These are phyloP conservation scores for Sclerotinia spermophila DNA, from an alignment of 2,329 filamentous ascomycete genomes.

Conservation along the genomic window DNA sequence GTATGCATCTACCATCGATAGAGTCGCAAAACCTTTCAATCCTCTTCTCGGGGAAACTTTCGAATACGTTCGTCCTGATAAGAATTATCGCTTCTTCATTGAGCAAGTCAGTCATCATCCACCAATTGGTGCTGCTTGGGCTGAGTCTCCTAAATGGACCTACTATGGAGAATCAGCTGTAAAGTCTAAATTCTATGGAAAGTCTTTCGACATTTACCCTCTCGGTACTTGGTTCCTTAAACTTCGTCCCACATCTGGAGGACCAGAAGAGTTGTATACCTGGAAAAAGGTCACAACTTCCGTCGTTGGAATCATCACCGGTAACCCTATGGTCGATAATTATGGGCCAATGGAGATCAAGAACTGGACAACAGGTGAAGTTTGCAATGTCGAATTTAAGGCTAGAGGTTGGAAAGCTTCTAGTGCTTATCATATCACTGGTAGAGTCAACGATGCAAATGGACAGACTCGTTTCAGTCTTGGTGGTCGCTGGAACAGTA, in stretches of 20 bases:
- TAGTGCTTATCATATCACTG: constrained; percentile 82
- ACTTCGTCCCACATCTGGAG: constrained; percentile 70
- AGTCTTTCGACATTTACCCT: constrained; percentile 95
- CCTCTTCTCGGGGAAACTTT: constrained; percentile 94
- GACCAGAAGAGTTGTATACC: constrained; percentile 83
- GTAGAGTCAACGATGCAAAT: constrained; percentile 75
- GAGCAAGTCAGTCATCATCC: constrained; percentile 98
- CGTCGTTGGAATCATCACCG: constrained; percentile 97
- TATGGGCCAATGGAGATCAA: constrained; percentile 96
- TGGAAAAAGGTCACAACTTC: constrained; percentile 99
- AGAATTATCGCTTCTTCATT: constrained; percentile 96
- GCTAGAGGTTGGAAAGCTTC: constrained; percentile 92
- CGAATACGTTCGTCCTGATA: constrained; percentile 92
- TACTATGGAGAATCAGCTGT: constrained; percentile 97
- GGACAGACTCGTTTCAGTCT: constrained; percentile 86
- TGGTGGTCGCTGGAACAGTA: constrained; percentile 95
- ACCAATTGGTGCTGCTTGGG: constrained; percentile 87
- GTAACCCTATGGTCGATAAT: constrained; percentile 94
- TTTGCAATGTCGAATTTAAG: constrained; percentile 90
- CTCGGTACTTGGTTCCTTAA: constrained; percentile 95
- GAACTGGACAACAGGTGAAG: constrained; percentile 93
- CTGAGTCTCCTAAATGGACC: constrained; percentile 90
- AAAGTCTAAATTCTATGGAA: constrained; percentile 95
- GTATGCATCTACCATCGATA: constrained; percentile 93
- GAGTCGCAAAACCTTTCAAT: constrained; percentile 97